Percentiles rank a stretch among this genome's conserved stretches.
Conservation (phyloP, 805 yeast species). For the Lipomyces starkeyi region DNA sequence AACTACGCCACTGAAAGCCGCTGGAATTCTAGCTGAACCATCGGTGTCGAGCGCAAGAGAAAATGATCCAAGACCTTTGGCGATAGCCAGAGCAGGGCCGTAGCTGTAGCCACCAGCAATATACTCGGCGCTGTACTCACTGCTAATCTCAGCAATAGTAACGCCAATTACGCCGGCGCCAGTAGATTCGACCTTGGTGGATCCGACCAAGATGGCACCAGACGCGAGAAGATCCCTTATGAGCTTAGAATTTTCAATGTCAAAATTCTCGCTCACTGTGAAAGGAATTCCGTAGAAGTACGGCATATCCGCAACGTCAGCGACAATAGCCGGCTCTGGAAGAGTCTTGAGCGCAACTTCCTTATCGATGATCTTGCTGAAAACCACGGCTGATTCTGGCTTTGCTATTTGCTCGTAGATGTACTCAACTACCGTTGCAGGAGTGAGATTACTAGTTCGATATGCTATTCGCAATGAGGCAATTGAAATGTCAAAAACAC, state of each 20-base stretch:
- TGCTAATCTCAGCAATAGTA: slow-evolving; percentile 14
- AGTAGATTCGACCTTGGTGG: slow-evolving; percentile 25
- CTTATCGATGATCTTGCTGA: slow-evolving; percentile 24
- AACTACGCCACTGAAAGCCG: slow-evolving; percentile 31
- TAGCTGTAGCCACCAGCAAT: slow-evolving; percentile 33
- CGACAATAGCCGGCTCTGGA: slow-evolving; percentile 23
- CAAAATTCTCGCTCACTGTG: slow-evolving; percentile 30
- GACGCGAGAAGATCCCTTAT: slow-evolving; percentile 23
- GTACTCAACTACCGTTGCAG: slow-evolving; percentile 20
- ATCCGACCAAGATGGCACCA: slow-evolving; percentile 32
- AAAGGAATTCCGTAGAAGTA: slow-evolving; percentile 37
- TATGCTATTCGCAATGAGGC: slow-evolving; percentile 28
- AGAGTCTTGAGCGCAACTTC: slow-evolving; percentile 26
- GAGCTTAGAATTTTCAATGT: slow-evolving; percentile 19
- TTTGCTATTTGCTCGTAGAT: slow-evolving; percentile 21
- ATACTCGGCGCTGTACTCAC: slow-evolving; percentile 27
- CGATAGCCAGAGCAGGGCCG: slow-evolving; percentile 33
- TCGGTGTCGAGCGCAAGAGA: slow-evolving; percentile 33
- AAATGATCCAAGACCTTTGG: slow-evolving; percentile 29
- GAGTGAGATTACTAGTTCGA: slow-evolving; percentile 23
- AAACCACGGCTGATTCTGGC: slow-evolving; percentile 12
- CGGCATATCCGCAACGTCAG: slow-evolving; percentile 30
- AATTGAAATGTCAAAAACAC: slow-evolving; percentile 20
- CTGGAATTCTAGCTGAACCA: slow-evolving; percentile 33
- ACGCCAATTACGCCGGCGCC: slow-evolving; percentile 21